Conservation (phyloP, 139 green algal genomes). For the Chlamydomonas incerta region DNA sequence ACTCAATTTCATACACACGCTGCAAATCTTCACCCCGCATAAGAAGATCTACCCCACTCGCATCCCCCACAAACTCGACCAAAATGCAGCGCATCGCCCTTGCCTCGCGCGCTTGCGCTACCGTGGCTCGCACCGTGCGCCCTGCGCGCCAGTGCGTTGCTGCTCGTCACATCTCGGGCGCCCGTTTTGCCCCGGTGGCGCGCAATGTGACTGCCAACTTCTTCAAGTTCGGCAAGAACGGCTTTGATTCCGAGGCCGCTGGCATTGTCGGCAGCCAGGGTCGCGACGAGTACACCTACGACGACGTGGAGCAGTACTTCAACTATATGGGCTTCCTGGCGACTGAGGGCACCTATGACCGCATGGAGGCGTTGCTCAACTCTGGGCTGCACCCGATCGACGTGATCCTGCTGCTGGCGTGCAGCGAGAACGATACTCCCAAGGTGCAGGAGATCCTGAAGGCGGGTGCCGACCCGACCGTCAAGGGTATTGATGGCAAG, state of each 20-base stretch:
- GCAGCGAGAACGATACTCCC: conserved; percentile 87
- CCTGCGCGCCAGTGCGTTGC: background rate
- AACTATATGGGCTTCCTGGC: conserved; percentile 98
- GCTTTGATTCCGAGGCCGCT: conserved; percentile 51
- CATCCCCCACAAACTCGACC: no score
- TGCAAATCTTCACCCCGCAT: no score
- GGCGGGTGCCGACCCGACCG: conserved; percentile 70
- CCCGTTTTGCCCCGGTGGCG: background rate
- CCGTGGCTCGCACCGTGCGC: background rate
- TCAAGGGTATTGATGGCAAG: conserved; percentile 82
- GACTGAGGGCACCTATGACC: conserved; percentile 90
- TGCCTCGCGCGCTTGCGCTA: no score
- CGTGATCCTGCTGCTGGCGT: conserved; percentile 92
- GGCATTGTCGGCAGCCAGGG: conserved; percentile 70
- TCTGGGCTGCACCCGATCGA: conserved; percentile 80
- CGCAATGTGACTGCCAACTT: conserved; percentile 55
- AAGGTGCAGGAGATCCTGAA: conserved; percentile 95
- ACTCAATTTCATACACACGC: no score
- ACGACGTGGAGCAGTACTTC: conserved; percentile 96
- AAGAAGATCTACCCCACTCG: no score
- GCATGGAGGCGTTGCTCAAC: conserved; percentile 81
- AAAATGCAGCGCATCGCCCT: no score
- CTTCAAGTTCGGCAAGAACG: conserved; percentile 83
- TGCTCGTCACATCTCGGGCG: background rate
- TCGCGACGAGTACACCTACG: conserved; percentile 30